Conservation (phyloP, 805 yeast genomes). For the Saturnispora galanensis region DNA sequence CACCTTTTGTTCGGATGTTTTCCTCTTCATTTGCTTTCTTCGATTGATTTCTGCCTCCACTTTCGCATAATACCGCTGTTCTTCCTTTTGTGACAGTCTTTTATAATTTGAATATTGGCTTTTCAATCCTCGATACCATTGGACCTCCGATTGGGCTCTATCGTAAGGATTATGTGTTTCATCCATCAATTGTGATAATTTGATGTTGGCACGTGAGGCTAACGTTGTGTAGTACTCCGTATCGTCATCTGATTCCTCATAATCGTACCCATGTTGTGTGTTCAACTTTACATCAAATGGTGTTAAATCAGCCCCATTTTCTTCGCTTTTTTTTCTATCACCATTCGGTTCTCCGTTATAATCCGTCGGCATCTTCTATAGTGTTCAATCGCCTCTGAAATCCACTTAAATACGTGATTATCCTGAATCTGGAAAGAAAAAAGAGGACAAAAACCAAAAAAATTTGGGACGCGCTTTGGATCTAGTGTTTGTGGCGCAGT, state of each 20-base stretch:
- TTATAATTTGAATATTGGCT: slow-evolving; percentile 25
- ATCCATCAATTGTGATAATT: slow-evolving; percentile 4
- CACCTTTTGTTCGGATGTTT: slow-evolving; percentile 2
- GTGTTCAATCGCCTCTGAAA: too few species aligned
- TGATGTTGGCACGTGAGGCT: slow-evolving; percentile 25
- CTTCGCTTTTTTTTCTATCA: background rate
- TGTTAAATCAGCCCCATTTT: background rate
- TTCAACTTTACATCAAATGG: background rate
- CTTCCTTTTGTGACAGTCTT: slow-evolving; percentile 27
- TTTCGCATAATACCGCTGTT: slow-evolving; percentile 27
- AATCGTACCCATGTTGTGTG: background rate
- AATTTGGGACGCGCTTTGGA: background rate
- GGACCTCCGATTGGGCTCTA: background rate
- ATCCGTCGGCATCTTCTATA: too few species aligned
- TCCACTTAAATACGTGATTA: too few species aligned
- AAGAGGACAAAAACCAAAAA: background rate
- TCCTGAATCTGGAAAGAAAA: background rate
- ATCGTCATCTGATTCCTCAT: slow-evolving; percentile 7
- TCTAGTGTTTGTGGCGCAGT: too few species aligned
- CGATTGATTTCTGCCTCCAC: slow-evolving; percentile 25
- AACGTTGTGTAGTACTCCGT: slow-evolving; percentile 21
- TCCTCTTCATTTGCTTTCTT: slow-evolving; percentile 3
- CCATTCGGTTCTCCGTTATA: too few species aligned
- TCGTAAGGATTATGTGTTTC: background rate
- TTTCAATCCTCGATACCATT: slow-evolving; percentile 19